These are phyloP conservation scores for Thuidium tamariscinum DNA, from an alignment of 225 moss, liverwort and hornwort species.

Conservation along the genomic window DNA sequence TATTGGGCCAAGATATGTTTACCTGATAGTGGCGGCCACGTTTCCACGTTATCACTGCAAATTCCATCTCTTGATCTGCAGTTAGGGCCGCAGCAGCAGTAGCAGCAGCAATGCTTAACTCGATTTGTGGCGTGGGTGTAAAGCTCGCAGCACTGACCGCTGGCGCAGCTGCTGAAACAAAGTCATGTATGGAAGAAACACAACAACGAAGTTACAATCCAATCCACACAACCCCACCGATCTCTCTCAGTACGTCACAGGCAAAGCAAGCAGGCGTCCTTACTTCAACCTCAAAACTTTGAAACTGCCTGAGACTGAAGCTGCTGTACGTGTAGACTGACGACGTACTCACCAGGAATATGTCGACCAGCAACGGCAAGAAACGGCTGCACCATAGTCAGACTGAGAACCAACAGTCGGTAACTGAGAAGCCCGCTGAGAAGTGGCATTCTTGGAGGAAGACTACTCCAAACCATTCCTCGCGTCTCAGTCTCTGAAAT, in stretches of 20 bases:
- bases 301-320: neutral
- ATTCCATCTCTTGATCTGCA: neutral
- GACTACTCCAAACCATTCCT: neutral
- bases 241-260: neutral
- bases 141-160: constrained; percentile 6
- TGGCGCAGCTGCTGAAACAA: neutral
- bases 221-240: neutral
- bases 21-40: constrained; percentile 12
- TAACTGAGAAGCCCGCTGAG: too few relatives aligned
- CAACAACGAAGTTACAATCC: neutral
- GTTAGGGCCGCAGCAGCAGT: neutral
- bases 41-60: neutral
- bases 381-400: constrained; percentile 8
- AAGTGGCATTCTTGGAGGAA: constrained; percentile 11
- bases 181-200: neutral
- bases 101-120: neutral
- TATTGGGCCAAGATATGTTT: neutral
- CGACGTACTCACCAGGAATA: constrained; percentile 17
- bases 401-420: constrained; percentile 12
- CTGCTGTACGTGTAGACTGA: neutral
- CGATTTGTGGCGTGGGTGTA: constrained; percentile 24
- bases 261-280: neutral
- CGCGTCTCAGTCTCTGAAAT: neutral
- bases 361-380: constrained; percentile 20
- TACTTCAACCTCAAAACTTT: neutral